phyloP scores from a whole-genome alignment of 306 rosid genomes.

The Prunus davidiana region DNA sequence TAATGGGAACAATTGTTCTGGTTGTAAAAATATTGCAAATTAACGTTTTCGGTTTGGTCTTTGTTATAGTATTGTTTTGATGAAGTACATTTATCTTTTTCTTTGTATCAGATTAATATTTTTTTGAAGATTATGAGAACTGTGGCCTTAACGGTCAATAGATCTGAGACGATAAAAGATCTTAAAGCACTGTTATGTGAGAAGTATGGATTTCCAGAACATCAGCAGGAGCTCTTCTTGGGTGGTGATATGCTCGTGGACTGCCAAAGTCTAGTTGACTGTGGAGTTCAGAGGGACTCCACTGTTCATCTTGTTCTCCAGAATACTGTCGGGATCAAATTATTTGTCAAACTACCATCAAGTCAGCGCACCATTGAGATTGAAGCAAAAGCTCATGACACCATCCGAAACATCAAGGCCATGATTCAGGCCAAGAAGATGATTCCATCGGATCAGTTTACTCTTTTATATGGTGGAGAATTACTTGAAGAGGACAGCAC shows the following conservation, averaged over 20 bases:
- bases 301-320: slow-evolving; percentile 11
- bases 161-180: slow-evolving; percentile 8
- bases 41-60: background rate
- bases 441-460: background rate
- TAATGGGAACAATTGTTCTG: too few species aligned
- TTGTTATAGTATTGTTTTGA: background rate
- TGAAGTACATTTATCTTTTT: background rate
- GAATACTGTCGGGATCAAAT: background rate
- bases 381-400: slow-evolving; percentile 18
- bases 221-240: slow-evolving; percentile 9
- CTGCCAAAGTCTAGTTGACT: slow-evolving; percentile 4
- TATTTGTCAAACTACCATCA: slow-evolving; percentile 21
- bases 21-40: background rate
- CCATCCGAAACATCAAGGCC: slow-evolving; percentile 15
- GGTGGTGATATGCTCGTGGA: slow-evolving; percentile 3
- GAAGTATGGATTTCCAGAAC: slow-evolving; percentile 11
- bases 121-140: background rate
- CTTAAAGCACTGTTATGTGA: slow-evolving; percentile 10
- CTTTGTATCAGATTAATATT: slow-evolving; percentile 7
- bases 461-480: slow-evolving; percentile 21
- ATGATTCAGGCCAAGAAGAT: slow-evolving; percentile 7
- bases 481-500: slow-evolving; percentile 26
- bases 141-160: slow-evolving; percentile 1
- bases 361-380: slow-evolving; percentile 6
- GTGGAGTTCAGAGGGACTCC: slow-evolving; percentile 7